These are phyloP conservation scores for Zygosaccharomyces pseudobailii DNA, from an alignment of 1,139 yeast genomes.

Conservation along the genomic window DNA sequence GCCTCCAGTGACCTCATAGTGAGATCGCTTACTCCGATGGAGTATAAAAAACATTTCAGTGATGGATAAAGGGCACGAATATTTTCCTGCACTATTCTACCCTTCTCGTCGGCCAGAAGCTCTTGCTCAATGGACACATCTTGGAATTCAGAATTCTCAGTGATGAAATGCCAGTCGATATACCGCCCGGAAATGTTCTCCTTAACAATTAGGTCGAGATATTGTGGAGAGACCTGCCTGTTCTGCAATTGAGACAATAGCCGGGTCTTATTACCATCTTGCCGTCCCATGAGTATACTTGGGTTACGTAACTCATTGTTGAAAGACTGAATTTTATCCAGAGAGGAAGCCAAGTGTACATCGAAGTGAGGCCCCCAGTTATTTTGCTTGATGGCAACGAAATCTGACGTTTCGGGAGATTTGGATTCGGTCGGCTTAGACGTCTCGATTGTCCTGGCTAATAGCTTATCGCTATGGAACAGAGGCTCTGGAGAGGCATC, in stretches of 20 bases:
- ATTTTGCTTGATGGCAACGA: constrained; percentile 10
- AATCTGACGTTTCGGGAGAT: not conserved
- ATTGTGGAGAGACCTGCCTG: constrained; percentile 4
- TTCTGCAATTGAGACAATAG: constrained; percentile 3
- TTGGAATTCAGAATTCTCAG: constrained; percentile 9
- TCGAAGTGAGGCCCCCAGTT: constrained; percentile 17
- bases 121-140: constrained; percentile 6
- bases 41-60: constrained; percentile 11
- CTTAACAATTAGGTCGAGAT: constrained; percentile 12
- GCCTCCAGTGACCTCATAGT: constrained; percentile 4
- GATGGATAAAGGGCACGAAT: constrained; percentile 1
- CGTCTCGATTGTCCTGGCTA: not conserved
- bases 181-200: constrained; percentile 20
- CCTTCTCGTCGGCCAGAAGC: constrained; percentile 3
- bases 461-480: not conserved
- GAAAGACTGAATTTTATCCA: constrained; percentile 8
- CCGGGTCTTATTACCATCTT: not conserved
- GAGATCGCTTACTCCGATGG: constrained; percentile 18
- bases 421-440: not conserved
- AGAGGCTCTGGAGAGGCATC: not conserved
- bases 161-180: constrained; percentile 31
- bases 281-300: not conserved
- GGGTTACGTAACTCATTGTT: constrained; percentile 8
- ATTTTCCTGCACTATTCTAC: constrained; percentile 2
- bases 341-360: constrained; percentile 7